Evolutionary conservation across 306 rosid species (phyloP).

Genomic region (Styphnolobium japonicum): DNA sequence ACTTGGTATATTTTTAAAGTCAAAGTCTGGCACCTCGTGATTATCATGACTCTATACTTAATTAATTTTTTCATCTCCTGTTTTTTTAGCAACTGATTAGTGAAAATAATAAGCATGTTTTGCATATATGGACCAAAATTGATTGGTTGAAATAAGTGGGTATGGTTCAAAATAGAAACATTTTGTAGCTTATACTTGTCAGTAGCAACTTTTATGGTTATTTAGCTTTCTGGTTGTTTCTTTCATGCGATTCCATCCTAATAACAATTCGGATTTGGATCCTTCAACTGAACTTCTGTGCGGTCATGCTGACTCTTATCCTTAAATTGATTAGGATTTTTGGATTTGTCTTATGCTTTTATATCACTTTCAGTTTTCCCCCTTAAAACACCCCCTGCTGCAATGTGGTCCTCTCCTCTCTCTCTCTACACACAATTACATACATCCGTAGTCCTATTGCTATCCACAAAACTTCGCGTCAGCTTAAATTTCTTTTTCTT

Average conservation of each 20-base stretch:
- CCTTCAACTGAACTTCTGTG: conserved; percentile 11
- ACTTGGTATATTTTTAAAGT: conserved; percentile 13
- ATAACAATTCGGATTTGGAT: conserved; percentile 6
- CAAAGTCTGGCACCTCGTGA: not conserved
- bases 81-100: not conserved
- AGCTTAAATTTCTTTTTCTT: not conserved
- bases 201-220: not conserved
- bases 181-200: not conserved
- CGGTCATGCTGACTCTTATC: conserved; percentile 22
- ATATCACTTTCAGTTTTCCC: conserved; percentile 18
- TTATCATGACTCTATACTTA: not conserved
- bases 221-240: not conserved
- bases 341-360: not conserved
- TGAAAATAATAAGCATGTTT: conserved; percentile 2
- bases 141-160: not conserved
- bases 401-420: not conserved
- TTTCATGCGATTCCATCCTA: conserved; percentile 7
- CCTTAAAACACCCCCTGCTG: not conserved
- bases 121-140: not conserved
- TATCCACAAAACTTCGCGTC: not conserved
- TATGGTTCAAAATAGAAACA: not conserved
- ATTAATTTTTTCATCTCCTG: not conserved
- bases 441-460: not conserved
- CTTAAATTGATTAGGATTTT: conserved; percentile 15
- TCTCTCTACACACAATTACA: not conserved